Base-by-base conservation (phyloP, 768 basidiomycete species). In the Dentipellis sp. region DNA sequence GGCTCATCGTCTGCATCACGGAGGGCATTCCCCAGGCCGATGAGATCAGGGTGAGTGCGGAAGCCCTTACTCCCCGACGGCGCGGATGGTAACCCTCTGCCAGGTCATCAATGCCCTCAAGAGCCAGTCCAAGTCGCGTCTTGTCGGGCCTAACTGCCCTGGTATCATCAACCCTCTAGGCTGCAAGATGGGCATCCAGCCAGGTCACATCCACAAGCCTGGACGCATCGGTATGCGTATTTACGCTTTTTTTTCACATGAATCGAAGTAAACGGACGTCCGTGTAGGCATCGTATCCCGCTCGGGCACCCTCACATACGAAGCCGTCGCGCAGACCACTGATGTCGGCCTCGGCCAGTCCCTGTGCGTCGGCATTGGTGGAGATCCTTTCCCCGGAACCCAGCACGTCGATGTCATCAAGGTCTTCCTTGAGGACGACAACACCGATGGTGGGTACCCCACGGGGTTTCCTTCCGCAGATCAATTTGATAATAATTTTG, bases 161-260 rank as follows among this genome's bases (percentile, higher is more conserved):
- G 97, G 97, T 68, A 86, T 99, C 65, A 97, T 98, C 67, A 94
- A 95, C 67, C 94, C 95, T 16, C 77, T 88, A 40, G 95, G 95
- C 19, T 99, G 97, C 78, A 98, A 98, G 78, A 97, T 99, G 84
- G 97, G 97, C 57, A 99, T 99, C 67, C 89, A 91, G 66, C 97
- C 97, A 11, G 97, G 94, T 23, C 93, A 97, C 68, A 97, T 99
- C 64, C 97, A 98, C 76, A 91, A 71, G 63, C 94, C 95, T 55
- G 97, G 97, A 54, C 92, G 90, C 64, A 95, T 99, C 63, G 95
- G 94, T 90, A 63, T 36, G 80, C 67, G 3, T 39, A 21, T 45
- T 17, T 11, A 37, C 17, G 19, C 56, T 50, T 52, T 19, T 38
- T 23, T 45, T 17, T 29, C 11, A n/a, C 14, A 19, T 2, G 40